Evolutionary conservation across 2,329 filamentous ascomycete species (phyloP).

Genomic region (Colletotrichum sp.): DNA sequence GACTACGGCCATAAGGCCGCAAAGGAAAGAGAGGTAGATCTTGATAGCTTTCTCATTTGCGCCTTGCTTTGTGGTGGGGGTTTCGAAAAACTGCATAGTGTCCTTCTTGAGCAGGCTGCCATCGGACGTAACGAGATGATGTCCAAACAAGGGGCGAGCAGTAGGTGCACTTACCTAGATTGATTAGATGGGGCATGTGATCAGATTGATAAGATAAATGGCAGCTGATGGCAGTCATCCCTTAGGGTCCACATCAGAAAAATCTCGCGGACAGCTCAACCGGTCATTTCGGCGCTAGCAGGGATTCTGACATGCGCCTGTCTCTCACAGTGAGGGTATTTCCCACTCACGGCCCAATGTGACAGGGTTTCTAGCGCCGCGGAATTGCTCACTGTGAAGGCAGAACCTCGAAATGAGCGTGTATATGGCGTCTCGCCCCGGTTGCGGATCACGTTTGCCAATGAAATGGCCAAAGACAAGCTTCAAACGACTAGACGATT

Average conservation of each 20-base stretch:
- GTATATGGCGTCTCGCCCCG: neutral
- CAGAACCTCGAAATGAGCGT: neutral
- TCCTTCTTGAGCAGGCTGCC: neutral
- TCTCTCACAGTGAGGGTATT: neutral
- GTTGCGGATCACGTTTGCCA: neutral
- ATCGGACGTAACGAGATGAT: neutral
- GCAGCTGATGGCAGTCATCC: neutral
- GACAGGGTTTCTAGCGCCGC: neutral
- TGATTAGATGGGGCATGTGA: neutral
- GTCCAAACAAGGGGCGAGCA: neutral
- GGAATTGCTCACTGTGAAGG: neutral
- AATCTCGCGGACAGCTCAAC: neutral
- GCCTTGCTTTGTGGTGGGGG: neutral
- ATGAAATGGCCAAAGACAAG: neutral
- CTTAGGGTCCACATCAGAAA: neutral
- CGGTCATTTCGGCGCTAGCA: neutral
- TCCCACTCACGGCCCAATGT: neutral
- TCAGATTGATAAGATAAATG: slow-evolving; percentile 10
- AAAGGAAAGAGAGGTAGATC: neutral
- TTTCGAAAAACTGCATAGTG: neutral
- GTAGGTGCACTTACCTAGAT: neutral
- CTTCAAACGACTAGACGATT: rapidly evolving
- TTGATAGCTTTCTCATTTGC: slow-evolving; percentile 6
- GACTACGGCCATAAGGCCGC: neutral
- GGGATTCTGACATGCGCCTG: neutral